phyloP scores from a whole-genome alignment of 164 flowering plant genomes.

The Berberis thunbergii region DNA sequence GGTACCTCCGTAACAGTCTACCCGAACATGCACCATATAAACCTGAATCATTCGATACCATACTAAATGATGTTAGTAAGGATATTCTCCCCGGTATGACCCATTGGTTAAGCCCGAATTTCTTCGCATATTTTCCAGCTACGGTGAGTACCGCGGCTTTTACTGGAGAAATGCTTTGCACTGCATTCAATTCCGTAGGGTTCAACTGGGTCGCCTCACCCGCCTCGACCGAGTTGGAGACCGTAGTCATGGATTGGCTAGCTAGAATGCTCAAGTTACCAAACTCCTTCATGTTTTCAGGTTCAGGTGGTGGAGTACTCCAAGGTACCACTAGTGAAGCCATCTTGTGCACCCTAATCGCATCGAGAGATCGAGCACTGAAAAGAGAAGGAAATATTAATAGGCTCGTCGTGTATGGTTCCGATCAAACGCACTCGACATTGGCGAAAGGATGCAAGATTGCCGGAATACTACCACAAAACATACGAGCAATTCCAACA shows the following conservation, averaged over 20 bases:
- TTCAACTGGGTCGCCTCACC: slow-evolving; percentile 64
- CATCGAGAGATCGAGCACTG: slow-evolving; percentile 36
- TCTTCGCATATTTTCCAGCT: slow-evolving; percentile 56
- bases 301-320: slow-evolving; percentile 52
- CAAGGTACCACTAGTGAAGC: slow-evolving; percentile 53
- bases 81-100: slow-evolving; percentile 47
- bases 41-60: slow-evolving; percentile 34
- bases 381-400: slow-evolving; percentile 9
- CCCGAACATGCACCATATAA: slow-evolving; percentile 28
- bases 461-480: slow-evolving; percentile 30
- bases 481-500: slow-evolving; percentile 30
- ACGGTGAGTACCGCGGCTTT: slow-evolving; percentile 45
- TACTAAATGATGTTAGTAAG: slow-evolving; percentile 27
- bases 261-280: slow-evolving; percentile 42
- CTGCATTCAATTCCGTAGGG: slow-evolving; percentile 44
- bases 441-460: slow-evolving; percentile 36
- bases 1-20: slow-evolving; percentile 23
- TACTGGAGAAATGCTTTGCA: slow-evolving; percentile 50
- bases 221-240: slow-evolving; percentile 62
- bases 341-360: slow-evolving; percentile 38
- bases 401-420: slow-evolving; percentile 47
- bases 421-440: slow-evolving; percentile 61
- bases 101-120: slow-evolving; percentile 61
- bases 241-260: slow-evolving; percentile 57
- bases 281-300: slow-evolving; percentile 33